A percentile compares a stretch with the other conserved stretches of the same genome.
Evolutionary conservation across 768 basidiomycete genomes (phyloP).

Genomic region (Agrocybe pediades): DNA sequence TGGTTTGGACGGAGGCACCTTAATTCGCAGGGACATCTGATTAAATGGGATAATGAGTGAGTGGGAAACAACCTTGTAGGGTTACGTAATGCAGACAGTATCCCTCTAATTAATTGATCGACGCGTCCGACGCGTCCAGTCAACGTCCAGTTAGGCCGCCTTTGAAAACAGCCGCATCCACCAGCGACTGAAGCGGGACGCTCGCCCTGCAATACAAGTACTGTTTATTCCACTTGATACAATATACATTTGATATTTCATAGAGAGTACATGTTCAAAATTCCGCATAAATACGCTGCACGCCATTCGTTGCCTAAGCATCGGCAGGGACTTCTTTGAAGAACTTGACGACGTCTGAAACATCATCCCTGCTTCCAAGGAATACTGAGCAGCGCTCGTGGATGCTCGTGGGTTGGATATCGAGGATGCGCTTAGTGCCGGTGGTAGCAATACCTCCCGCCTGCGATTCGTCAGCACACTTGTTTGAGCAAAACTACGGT

Average conservation of each 20-base stretch:
- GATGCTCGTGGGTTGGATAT: constrained; percentile 82
- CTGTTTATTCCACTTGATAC: too few relatives aligned
- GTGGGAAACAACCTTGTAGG: constrained; percentile 1
- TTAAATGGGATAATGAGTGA: constrained; percentile 1
- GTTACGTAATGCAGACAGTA: constrained; percentile 3
- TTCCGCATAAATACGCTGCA: neutral
- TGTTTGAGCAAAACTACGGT: neutral
- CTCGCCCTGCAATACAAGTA: too few relatives aligned
- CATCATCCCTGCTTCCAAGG: constrained; percentile 92
- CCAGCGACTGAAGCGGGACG: too few relatives aligned
- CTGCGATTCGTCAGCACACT: constrained; percentile 34
- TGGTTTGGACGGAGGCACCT: constrained; percentile 20
- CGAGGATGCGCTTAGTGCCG: constrained; percentile 90
- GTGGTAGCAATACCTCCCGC: constrained; percentile 98
- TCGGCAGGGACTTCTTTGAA: constrained; percentile 53
- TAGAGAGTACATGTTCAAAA: constrained; percentile 9
- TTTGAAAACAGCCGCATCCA: too few relatives aligned
- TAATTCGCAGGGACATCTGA: constrained; percentile 24
- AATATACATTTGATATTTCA: neutral
- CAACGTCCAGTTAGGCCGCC: neutral
- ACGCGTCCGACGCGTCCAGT: constrained; percentile 1
- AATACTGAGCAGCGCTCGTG: constrained; percentile 95
- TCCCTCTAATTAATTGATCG: neutral
- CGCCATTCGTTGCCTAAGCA: constrained; percentile 5
- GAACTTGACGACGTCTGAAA: constrained; percentile 86